Evolutionary conservation across 2,329 filamentous ascomycete species (phyloP), one percentile per base, ranked within the genome.

Genomic region (Scortechinia acanthostroma): DNA sequence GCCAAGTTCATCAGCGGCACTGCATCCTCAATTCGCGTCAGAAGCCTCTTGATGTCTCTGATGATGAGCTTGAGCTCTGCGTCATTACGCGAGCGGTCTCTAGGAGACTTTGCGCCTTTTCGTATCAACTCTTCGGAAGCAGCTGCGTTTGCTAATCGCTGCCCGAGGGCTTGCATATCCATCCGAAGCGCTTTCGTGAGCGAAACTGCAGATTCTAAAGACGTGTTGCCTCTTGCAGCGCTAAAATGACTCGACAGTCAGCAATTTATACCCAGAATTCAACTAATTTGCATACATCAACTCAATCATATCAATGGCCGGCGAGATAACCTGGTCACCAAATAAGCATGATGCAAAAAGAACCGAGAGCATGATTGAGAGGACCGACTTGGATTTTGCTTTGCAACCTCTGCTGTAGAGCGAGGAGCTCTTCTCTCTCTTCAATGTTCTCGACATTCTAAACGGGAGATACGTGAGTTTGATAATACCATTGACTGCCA

Each of bases 1-100:
- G 93, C 93, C 21, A 98, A 73, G 54, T 93, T 95, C 59, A 98
- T 85, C 3, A 95, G 71, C 0, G 91, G 91, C 10, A 97, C 88
- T 13, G 91, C 87, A 61, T 93, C 85, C 60, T 97, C 91, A 49
- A 98, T 95, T 5, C 85, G 80, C 10, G 70, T 66, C 2, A 97
- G 73, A 2, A 98, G 66, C 13, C 68, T 72, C 57, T 83, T 87
- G 56, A 95, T 91, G 42, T 91, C 86, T 10, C 67, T 58, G 44
- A 91, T 79, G 50, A 97, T 86, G 30, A 69, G 65, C 44, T 77
- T 73, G 19, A 95, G 69, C 55, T 91, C 83, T 2, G 69, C 62
- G 46, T 83, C 75, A 48, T 77, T 81, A 47, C 76, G 67, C 14
- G 73, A 71, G 20, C 73, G 69, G 25, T 74, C 70, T 48, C 69